Percentiles rank a stretch among this genome's conserved stretches.
These are phyloP conservation scores for Phoenix roebelenii DNA, from an alignment of 176 grass and related monocot species.

Conservation along the genomic window DNA sequence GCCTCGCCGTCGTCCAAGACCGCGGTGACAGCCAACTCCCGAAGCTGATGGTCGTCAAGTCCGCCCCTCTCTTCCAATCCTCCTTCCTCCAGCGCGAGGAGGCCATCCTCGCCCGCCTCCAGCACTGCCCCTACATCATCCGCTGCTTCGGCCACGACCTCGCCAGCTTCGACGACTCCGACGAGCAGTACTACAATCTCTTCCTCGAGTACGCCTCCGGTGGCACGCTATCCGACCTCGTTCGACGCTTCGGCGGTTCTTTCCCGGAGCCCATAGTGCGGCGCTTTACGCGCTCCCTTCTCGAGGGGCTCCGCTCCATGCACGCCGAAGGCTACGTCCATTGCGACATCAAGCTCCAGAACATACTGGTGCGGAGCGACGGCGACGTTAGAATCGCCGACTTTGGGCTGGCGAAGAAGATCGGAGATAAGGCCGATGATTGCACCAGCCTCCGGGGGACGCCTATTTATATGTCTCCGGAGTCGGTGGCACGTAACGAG, in stretches of 20 bases:
- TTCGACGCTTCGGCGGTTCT: background rate
- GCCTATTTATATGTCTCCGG: slow-evolving; percentile 11
- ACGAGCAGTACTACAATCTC: slow-evolving; percentile 4
- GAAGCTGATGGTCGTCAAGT: slow-evolving; percentile 7
- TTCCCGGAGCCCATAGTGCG: background rate
- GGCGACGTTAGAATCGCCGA: slow-evolving; percentile 8
- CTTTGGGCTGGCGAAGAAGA: slow-evolving; percentile 5
- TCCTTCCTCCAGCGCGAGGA: slow-evolving; percentile 1
- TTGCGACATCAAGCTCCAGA: slow-evolving; percentile 15
- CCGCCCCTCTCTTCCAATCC: background rate
- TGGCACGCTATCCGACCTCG: slow-evolving; percentile 6
- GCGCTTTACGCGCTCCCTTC: slow-evolving; percentile 7
- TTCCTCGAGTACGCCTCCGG: slow-evolving; percentile 15
- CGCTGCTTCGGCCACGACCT: slow-evolving; percentile 8
- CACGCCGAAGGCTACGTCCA: slow-evolving; percentile 8
- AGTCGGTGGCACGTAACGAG: slow-evolving; percentile 4
- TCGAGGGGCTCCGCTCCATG: background rate
- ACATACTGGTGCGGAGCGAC: background rate
- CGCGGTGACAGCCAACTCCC: background rate
- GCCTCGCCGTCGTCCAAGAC: slow-evolving; percentile 2
- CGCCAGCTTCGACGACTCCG: background rate
- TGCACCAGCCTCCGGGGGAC: background rate
- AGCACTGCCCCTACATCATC: slow-evolving; percentile 5
- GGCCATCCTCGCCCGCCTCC: background rate
- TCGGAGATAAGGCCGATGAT: background rate